Evolutionary conservation across 192 early-diverging fungal species (phyloP), one percentile per base, ranked within the genome.

Genomic region (Phlyctochytrium arcticum): DNA sequence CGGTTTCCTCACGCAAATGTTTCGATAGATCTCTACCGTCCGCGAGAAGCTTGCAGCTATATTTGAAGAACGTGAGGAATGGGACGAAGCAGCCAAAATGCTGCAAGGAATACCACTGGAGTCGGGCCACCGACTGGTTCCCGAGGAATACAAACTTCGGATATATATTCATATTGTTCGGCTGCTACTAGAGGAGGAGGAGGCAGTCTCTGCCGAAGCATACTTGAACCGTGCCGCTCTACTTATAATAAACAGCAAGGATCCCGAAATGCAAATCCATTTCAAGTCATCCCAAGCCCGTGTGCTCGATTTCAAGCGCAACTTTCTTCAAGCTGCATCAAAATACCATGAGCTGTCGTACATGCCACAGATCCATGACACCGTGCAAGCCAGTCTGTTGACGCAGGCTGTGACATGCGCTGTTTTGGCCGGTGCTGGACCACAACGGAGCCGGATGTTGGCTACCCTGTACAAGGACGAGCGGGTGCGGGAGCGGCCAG

Each of bases 401-500:
- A 44, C 21, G 23, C 80, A 86, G 9, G 93, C 96, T n/a, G 88
- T 98, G 15, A 85, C 82, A 46, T 97, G 93, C 68, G 89, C 94
- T 2, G 87, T 96, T 0, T 75, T 98, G 51, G 94, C 94, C 4
- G 85, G 87, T 23, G 95, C 95, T 5, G 95, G 96, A 0, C 93
- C 92, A 23, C 89, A 89, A 46, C 83, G 95, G 35, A 86, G 89
- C 34, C 87, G 94, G 12, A 82, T 89, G 68, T 76, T 99, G 47
- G 89, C 94, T 0, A 91, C 88, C 3, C 75, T 99, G 26, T 90
- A 95, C 75, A 93, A 91, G 65, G 93, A 98, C 70, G 91, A 96
- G 51, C 86, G 93, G 36, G 86, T 90, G 12, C 83, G 90, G 17
- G 83, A 90, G n/a, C 78, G 89, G 21, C 79, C 88, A 5, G 72